Evolutionary conservation across 192 early-diverging fungal species (phyloP), one percentile per base, ranked within the genome.

Genomic region (Linnemannia hyalina): DNA sequence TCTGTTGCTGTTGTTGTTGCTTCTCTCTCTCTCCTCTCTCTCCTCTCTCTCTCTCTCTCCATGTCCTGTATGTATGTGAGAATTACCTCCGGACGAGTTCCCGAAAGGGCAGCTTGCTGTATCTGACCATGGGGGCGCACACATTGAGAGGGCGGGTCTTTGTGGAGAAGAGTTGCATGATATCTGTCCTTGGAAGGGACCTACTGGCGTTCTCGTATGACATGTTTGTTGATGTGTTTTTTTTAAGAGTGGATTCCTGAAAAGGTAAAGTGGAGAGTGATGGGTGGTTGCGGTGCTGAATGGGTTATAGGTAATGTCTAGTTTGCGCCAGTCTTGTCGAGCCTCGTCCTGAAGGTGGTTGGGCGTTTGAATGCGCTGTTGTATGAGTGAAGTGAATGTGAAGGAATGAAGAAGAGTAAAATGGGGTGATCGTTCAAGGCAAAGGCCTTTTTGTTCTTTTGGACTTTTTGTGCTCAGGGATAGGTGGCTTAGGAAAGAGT

Each of bases 61-160:
- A 15, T 22, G 16, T 35, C 7, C 29, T 70, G 3, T 38, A 80
- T 80, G 78, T 26, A 80, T 35, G n/a, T 13, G 38, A 29, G 36
- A 81, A 92, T 89, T 89, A 96, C 93, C 94, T 89, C 65, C 96
- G 90, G 54, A 98, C 93, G 9, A 97, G 88, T 74, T 98, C 94
- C 71, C 98, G 91, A 87, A 99, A 99, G 0, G 98, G 95, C 7
- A 97, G 88, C 79, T 98, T 99, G 77, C 97, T 97, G 87, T 99
- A 99, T 42, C 98, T 91, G 15, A 99, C 98, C 98, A 99, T 99
- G 1, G 98, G 98, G 6, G 97, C 98, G 74, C 96, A 97, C 6
- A 98, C 94, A 80, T 95, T 96, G 47, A 98, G 57, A 0, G 83
- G 83, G 0, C 78, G 74, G 3, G 78, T 77, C 22, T 71, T 55